Percentiles rank a stretch among this genome's conserved stretches.
phyloP scores from a whole-genome alignment of 2,329 filamentous ascomycete species.

The Scortechinia acanthostroma region DNA sequence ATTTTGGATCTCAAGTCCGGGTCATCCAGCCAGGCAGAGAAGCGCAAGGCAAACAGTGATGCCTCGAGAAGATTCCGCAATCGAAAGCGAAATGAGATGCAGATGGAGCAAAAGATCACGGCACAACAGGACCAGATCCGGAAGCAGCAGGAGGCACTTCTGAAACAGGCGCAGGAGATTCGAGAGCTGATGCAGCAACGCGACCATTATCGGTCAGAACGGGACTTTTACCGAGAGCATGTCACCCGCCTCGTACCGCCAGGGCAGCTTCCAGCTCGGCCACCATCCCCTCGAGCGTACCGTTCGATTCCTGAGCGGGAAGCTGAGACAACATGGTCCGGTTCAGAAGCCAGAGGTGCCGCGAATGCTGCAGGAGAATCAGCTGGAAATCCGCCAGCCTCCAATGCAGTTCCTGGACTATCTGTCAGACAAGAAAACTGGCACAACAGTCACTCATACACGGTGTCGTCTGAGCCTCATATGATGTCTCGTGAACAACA shows the following conservation, averaged over 20 bases:
- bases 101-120: constrained; percentile 5
- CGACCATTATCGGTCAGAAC: constrained; percentile 26
- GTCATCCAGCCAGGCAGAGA: constrained; percentile 27
- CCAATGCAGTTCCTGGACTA: neutral
- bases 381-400: neutral
- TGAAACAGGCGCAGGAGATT: constrained; percentile 21
- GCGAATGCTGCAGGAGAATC: neutral
- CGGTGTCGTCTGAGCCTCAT: neutral
- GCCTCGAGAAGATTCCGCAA: constrained; percentile 28
- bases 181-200: constrained; percentile 18
- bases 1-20: constrained; percentile 27
- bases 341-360: neutral
- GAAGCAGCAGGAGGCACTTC: constrained; percentile 10
- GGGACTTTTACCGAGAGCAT: constrained; percentile 26
- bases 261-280: constrained; percentile 16
- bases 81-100: constrained; percentile 26
- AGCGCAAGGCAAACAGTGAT: constrained; percentile 29
- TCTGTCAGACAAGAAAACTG: neutral
- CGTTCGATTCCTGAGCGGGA: constrained; percentile 4
- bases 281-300: constrained; percentile 15
- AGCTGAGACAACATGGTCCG: neutral
- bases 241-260: constrained; percentile 14
- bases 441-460: neutral
- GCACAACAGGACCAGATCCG: constrained; percentile 17
- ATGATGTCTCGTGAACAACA: neutral